Conservation (phyloP, 345 rosid species). For the Gossypium australe region DNA sequence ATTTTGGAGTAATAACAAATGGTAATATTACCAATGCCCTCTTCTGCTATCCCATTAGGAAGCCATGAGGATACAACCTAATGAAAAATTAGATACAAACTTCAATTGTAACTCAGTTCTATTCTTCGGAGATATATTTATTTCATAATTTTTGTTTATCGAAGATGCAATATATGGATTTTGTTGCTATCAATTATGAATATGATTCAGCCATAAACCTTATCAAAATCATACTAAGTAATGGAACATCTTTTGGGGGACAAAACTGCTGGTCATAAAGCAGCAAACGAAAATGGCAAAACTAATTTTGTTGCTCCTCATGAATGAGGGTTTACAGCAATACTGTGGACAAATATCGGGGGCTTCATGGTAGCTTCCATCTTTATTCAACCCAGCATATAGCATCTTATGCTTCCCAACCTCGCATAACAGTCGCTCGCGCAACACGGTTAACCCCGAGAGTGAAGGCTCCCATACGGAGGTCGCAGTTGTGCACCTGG, state of each 20-base stretch:
- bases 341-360: slow-evolving; percentile 2
- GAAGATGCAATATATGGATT: slow-evolving; percentile 1
- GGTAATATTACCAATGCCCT: slow-evolving; percentile 17
- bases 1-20: slow-evolving; percentile 23
- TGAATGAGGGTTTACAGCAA: not conserved
- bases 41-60: not conserved
- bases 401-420: slow-evolving; percentile 74
- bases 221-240: no score
- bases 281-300: slow-evolving; percentile 10
- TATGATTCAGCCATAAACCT: not conserved
- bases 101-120: no score
- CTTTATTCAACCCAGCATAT: slow-evolving; percentile 20
- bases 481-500: slow-evolving; percentile 70
- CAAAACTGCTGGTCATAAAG: not conserved
- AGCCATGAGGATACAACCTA: no score
- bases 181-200: not conserved
- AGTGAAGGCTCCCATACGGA: slow-evolving; percentile 98
- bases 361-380: not conserved
- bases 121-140: no score
- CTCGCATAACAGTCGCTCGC: slow-evolving; percentile 76
- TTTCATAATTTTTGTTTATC: no score
- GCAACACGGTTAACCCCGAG: slow-evolving; percentile 96
- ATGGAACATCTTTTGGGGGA: no score
- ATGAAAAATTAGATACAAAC: no score
- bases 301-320: slow-evolving; percentile 13